Base-by-base conservation (phyloP, 2,329 filamentous ascomycete genomes). In the Nothophaeocryptopus gaeumannii region DNA sequence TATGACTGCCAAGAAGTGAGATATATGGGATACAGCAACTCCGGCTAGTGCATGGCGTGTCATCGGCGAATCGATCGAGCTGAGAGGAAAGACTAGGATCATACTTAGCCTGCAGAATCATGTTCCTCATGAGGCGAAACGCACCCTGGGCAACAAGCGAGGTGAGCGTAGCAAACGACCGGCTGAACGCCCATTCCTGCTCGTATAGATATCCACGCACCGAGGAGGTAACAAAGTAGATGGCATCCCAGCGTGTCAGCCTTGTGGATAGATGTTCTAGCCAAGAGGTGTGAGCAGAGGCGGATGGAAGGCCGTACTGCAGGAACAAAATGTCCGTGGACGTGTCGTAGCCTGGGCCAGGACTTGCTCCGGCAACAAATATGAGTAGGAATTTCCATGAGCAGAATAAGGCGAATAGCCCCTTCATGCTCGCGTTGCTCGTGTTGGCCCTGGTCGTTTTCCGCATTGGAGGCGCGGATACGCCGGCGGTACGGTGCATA, bases 101-200 rank as follows among this genome's bases (percentile, higher is more conserved):
- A 41, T 55, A 64, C 63, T 68, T 69, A 62, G 58, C 62, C 51
- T 57, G 15, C 29, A n/a, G 39, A n/a, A 15, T 26, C 29, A 5
- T 2, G n/a, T 30, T 7, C 12, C 12, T n/a, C 20, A 16, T 13
- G 12, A 9, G 10, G 8, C 12, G 34, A 20, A 54, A 70, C 71
- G 63, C 69, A 76, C 74, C 65, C 63, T 65, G 67, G 45, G 64
- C 65, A 56, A 51, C 70, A 72, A 49, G 63, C 58, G 68, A 63
- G 9, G 80, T 63, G 7, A 78, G 45, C 50, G 65, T 69, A 9
- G 78, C 73, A 52, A 79, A 78, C 8, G 74, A 73, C 70, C 77
- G 79, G 33, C 84, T 85, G 71, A 91, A 93, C 0, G 88, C 89
- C 88, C 88, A 93, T 69, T 92, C 86, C 70, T 93, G 89, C 71